Base-by-base conservation (phyloP, 2,329 filamentous ascomycete species). In the Sporothrix brunneoviolacea region DNA sequence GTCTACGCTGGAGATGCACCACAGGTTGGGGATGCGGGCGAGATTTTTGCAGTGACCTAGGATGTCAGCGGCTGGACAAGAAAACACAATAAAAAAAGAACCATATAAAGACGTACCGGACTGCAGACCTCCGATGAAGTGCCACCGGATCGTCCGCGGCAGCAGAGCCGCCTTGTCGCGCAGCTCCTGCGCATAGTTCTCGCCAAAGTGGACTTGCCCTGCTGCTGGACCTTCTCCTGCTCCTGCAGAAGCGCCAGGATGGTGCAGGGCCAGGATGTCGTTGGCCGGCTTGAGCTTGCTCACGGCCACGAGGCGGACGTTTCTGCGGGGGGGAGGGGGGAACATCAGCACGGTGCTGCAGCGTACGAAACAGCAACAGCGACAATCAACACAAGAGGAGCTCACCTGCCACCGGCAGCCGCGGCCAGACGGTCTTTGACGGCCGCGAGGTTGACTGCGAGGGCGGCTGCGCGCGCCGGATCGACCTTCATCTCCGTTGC, bases 61-160 rank as follows among this genome's bases (percentile, higher is more conserved):
- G 30, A 21, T 12, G 12, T 27, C 41, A 41, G 12, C n/a, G n/a
- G n/a, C n/a, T n/a, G n/a, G n/a, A n/a, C 15, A 42, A 24, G 36
- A 45, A 27, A 13, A 9, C 7, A n/a, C 21, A 32, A 13, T 10
- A 36, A 43, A 7, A 43, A 43, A 50, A 27, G n/a, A n/a, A n/a
- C n/a, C n/a, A n/a, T n/a, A n/a, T n/a, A 30, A 18, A 48, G 27
- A 61, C 69, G 55, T 65, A 80, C 78, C 73, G 13, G 87, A 91
- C 69, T 98, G 93, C 35, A 98, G 71, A 0, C 87, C 89, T 35
- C 93, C 93, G 65, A 97, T 98, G 68, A 97, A 96, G 68, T 98
- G 93, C 93, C 93, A 98, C 60, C 78, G 77, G 58, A 98, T 86
- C 30, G 76, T 77, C 39, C 71, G 70, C 0, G 93, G 91, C 10